A percentile compares a stretch with the other conserved stretches of the same genome.
phyloP scores from a whole-genome alignment of 805 yeast genomes.

The Yamadazyma sp. region DNA sequence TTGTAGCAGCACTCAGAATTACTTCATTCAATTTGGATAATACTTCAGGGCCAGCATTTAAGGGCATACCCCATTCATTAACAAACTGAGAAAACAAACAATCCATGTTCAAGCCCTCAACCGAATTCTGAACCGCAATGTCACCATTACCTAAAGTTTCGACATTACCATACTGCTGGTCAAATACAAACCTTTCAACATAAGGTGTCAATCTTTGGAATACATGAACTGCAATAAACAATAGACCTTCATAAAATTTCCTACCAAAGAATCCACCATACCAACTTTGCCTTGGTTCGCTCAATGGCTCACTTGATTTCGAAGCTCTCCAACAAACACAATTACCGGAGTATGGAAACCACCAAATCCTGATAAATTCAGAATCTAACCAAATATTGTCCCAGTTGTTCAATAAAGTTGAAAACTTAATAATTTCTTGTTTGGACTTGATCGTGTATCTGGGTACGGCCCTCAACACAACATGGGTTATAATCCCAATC shows the following conservation, averaged over 20 bases:
- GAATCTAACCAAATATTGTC: conserved; percentile 80
- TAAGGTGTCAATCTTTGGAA: conserved; percentile 77
- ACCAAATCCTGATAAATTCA: conserved; percentile 94
- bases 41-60: conserved; percentile 72
- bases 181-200: conserved; percentile 82
- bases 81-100: conserved; percentile 92
- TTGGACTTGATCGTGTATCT: conserved; percentile 74
- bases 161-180: conserved; percentile 76
- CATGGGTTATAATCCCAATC: conserved; percentile 84
- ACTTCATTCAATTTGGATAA: conserved; percentile 61
- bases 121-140: conserved; percentile 73
- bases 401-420: conserved; percentile 69
- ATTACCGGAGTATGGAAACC: conserved; percentile 91
- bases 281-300: conserved; percentile 73
- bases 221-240: conserved; percentile 76
- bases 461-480: conserved; percentile 83
- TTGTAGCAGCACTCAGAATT: conserved; percentile 57
- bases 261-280: conserved; percentile 83
- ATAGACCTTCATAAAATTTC: conserved; percentile 70
- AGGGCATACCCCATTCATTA: conserved; percentile 96
- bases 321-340: conserved; percentile 90
- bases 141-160: conserved; percentile 65
- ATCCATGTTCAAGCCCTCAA: conserved; percentile 91
- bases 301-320: conserved; percentile 63
- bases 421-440: conserved; percentile 80